A percentile compares a stretch with the other conserved stretches of the same genome.
Evolutionary conservation across 2,329 filamentous ascomycete genomes (phyloP).

Genomic region (Calcarisporium arbuscula): DNA sequence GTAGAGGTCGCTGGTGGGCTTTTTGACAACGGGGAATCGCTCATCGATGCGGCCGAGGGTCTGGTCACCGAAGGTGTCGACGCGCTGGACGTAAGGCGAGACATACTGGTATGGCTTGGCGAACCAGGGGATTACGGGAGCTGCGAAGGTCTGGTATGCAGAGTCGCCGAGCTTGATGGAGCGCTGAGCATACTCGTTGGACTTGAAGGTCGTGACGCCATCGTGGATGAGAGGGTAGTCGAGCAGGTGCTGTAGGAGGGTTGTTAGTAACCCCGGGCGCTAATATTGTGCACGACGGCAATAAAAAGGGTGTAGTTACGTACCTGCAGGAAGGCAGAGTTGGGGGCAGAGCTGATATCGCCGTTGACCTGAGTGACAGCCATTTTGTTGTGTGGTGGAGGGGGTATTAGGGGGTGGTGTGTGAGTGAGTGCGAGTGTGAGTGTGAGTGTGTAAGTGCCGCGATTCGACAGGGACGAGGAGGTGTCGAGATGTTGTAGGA

Average conservation of each 20-base stretch:
- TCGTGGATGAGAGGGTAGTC: constrained; percentile 81
- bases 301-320: constrained; percentile 6
- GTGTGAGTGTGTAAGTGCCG: background rate
- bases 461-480: no score
- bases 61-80: constrained; percentile 69
- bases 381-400: constrained; percentile 26
- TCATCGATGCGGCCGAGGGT: constrained; percentile 64
- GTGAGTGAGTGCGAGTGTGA: background rate
- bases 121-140: constrained; percentile 66
- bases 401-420: background rate
- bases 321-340: constrained; percentile 47
- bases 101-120: constrained; percentile 70
- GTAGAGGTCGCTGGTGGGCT: constrained; percentile 66
- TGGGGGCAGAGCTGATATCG: constrained; percentile 36
- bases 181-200: constrained; percentile 76
- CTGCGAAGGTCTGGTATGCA: constrained; percentile 70
- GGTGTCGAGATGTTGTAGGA: no score
- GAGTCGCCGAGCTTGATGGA: constrained; percentile 70
- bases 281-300: background rate
- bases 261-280: constrained; percentile 5
- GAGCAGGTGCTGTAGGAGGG: constrained; percentile 61
- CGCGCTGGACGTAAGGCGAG: constrained; percentile 76
- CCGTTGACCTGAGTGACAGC: constrained; percentile 42
- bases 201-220: constrained; percentile 69
- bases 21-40: constrained; percentile 67